Evolutionary conservation across 208 protist species (phyloP).

Genomic region (Novymonas esmeraldas): DNA sequence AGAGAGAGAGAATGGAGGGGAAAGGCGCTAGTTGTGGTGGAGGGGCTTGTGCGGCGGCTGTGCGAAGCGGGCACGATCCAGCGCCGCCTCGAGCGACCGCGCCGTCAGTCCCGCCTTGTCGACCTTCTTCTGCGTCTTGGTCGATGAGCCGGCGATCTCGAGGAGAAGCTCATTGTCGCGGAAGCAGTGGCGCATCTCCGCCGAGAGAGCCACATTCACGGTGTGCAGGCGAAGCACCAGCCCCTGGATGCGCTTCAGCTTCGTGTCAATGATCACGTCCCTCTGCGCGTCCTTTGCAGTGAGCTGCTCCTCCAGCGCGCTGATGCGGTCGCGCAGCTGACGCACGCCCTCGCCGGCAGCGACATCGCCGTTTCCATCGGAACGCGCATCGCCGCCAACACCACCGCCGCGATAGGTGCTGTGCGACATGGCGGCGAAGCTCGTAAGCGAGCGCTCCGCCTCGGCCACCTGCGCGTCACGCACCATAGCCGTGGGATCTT

Average conservation of each 20-base stretch:
- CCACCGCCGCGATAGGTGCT: not conserved
- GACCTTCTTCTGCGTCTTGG: slow-evolving; percentile 57
- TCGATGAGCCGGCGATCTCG: slow-evolving; percentile 48
- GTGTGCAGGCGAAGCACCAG: slow-evolving; percentile 71
- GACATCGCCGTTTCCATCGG: not conserved
- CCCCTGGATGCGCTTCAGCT: slow-evolving; percentile 88
- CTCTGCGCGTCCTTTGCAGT: slow-evolving; percentile 67
- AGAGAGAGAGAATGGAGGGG: too few relatives aligned
- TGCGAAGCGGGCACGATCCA: slow-evolving; percentile 50
- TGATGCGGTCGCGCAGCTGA: slow-evolving; percentile 43
- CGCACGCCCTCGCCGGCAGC: slow-evolving; percentile 1
- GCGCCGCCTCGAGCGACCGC: slow-evolving; percentile 47
- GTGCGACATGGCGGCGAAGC: slow-evolving; percentile 27
- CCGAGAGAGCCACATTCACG: slow-evolving; percentile 44
- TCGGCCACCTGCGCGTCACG: slow-evolving; percentile 41
- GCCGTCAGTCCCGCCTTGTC: slow-evolving; percentile 44
- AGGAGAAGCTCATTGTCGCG: slow-evolving; percentile 67
- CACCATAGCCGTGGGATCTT: slow-evolving; percentile 16
- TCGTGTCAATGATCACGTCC: slow-evolving; percentile 83
- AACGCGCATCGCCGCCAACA: not conserved
- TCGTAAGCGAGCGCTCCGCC: slow-evolving; percentile 51
- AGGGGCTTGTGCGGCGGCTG: slow-evolving; percentile 56
- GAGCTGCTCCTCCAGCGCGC: slow-evolving; percentile 47
- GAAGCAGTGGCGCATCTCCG: slow-evolving; percentile 53
- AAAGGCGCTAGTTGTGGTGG: slow-evolving; percentile 78